Conservation (phyloP, 1,139 yeast species). For the Lodderomyces orthopsilosis region DNA sequence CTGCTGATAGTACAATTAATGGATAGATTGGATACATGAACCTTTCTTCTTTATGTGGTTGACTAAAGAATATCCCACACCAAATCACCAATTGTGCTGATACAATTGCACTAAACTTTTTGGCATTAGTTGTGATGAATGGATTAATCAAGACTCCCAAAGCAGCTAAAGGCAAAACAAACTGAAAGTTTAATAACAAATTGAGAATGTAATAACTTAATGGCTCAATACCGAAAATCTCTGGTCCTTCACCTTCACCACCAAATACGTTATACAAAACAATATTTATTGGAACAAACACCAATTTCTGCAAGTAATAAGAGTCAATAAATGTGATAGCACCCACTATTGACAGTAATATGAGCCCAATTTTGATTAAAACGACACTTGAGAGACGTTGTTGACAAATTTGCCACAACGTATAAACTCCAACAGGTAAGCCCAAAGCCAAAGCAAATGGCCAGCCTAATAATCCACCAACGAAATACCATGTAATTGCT, state of each 20-base stretch:
- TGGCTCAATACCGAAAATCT: slow-evolving; percentile 90
- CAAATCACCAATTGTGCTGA: slow-evolving; percentile 54
- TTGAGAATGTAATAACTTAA: slow-evolving; percentile 69
- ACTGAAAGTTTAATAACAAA: slow-evolving; percentile 69
- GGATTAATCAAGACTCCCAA: slow-evolving; percentile 29
- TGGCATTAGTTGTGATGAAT: slow-evolving; percentile 12
- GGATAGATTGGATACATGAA: slow-evolving; percentile 86
- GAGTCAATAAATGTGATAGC: slow-evolving; percentile 55
- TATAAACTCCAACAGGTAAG: slow-evolving; percentile 51
- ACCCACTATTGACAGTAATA: slow-evolving; percentile 27
- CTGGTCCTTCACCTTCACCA: slow-evolving; percentile 77
- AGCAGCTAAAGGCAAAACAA: slow-evolving; percentile 47
- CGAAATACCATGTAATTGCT: slow-evolving; percentile 50
- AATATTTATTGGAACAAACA: slow-evolving; percentile 78
- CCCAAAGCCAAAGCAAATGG: slow-evolving; percentile 76
- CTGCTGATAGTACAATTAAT: slow-evolving; percentile 60
- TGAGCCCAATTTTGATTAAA: slow-evolving; percentile 17
- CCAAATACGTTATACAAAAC: slow-evolving; percentile 79
- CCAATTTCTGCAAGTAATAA: slow-evolving; percentile 54
- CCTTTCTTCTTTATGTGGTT: slow-evolving; percentile 93
- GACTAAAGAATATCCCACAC: slow-evolving; percentile 62
- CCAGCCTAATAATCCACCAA: slow-evolving; percentile 88
- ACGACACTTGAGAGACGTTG: slow-evolving; percentile 12
- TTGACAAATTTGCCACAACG: slow-evolving; percentile 14
- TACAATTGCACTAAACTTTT: slow-evolving; percentile 8